Conservation (phyloP, 805 yeast species). For the Yamadazyma philogaea region DNA sequence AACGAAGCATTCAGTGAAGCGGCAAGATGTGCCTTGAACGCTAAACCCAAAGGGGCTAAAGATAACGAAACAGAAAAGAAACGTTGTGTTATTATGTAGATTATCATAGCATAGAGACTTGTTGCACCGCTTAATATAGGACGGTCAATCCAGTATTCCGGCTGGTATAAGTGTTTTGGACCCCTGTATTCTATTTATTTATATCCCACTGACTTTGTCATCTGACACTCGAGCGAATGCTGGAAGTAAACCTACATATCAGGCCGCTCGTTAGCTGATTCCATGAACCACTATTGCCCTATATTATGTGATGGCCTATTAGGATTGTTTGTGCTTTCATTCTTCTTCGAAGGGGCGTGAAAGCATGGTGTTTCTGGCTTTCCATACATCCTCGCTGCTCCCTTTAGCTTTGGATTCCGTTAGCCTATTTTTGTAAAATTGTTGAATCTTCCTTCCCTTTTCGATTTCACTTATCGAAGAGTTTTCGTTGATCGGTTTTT, state of each 20-base stretch:
- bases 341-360: constrained; percentile 35
- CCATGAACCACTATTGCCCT: constrained; percentile 1
- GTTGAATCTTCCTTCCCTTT: constrained; percentile 56
- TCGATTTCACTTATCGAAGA: constrained; percentile 36
- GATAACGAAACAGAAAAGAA: constrained; percentile 44
- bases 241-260: too few relatives aligned
- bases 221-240: too few relatives aligned
- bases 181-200: constrained; percentile 2
- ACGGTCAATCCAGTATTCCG: neutral
- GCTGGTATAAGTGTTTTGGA: too few relatives aligned
- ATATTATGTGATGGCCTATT: neutral
- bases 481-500: constrained; percentile 16
- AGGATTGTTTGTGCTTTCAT: neutral
- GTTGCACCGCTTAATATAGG: neutral
- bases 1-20: constrained; percentile 99
- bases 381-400: constrained; percentile 86
- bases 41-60: constrained; percentile 69
- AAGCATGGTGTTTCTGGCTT: constrained; percentile 35
- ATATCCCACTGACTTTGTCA: neutral
- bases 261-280: too few relatives aligned
- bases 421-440: constrained; percentile 63
- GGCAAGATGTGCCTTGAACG: constrained; percentile 91
- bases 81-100: constrained; percentile 38
- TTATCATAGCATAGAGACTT: neutral
- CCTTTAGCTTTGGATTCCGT: constrained; percentile 64